Conservation (phyloP, 768 basidiomycete genomes). For the Harrya chromipes region DNA sequence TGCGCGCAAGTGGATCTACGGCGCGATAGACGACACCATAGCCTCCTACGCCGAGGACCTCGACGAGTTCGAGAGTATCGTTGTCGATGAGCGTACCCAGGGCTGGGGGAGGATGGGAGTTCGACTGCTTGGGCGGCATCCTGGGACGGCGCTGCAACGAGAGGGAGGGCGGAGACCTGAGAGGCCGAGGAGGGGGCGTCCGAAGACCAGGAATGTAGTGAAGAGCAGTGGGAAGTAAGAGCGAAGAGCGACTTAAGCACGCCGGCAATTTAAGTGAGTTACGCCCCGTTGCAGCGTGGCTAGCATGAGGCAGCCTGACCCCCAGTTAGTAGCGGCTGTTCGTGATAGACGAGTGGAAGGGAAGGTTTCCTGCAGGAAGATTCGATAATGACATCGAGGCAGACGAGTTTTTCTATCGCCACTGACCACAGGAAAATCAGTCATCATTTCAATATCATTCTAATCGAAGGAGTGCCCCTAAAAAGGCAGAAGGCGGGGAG, state of each 20-base stretch:
- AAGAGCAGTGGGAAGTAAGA: conserved; percentile 22
- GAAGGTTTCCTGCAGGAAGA: conserved; percentile 27
- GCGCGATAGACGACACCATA: conserved; percentile 96
- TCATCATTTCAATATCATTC: conserved; percentile 34
- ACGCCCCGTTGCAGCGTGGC: conserved; percentile 34
- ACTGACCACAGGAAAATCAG: conserved; percentile 22
- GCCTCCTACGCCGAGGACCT: conserved; percentile 88
- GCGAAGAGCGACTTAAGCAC: conserved; percentile 22
- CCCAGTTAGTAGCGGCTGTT: conserved; percentile 27
- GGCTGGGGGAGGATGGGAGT: conserved; percentile 45
- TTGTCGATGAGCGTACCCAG: conserved; percentile 83
- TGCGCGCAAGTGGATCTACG: conserved; percentile 51
- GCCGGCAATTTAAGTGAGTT: conserved; percentile 32
- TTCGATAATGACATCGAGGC: conserved; percentile 26
- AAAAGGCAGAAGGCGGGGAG: conserved; percentile 22
- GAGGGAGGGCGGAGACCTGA: conserved; percentile 15
- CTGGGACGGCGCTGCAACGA: conserved; percentile 18
- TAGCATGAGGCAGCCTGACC: conserved; percentile 35
- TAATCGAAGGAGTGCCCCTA: conserved; percentile 18
- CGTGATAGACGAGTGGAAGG: conserved; percentile 32
- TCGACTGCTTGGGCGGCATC: conserved; percentile 35
- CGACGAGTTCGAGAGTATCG: conserved; percentile 76
- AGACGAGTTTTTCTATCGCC: conserved; percentile 30
- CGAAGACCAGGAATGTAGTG: conserved; percentile 20
- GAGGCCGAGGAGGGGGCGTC: conserved; percentile 24